These are phyloP conservation scores for Aspergillus steynii DNA, from an alignment of 495 filamentous ascomycete species.

Conservation along the genomic window DNA sequence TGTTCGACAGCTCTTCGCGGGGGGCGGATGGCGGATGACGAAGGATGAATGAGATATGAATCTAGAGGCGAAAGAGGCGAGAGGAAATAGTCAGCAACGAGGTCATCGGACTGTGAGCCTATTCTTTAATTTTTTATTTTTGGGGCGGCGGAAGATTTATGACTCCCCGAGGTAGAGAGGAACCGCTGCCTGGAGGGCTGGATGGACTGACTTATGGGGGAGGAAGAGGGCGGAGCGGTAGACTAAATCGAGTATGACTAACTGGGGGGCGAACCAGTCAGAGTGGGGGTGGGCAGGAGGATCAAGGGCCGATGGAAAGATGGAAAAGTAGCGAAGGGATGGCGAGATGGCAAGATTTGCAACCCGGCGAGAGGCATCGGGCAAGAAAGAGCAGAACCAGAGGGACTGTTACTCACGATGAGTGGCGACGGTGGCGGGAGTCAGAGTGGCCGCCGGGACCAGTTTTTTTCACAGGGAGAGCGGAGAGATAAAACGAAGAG, in stretches of 20 bases:
- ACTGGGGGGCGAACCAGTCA: constrained; percentile 18
- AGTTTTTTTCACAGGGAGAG: constrained; percentile 13
- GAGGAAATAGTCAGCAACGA: constrained; percentile 21
- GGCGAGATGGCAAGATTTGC: neutral
- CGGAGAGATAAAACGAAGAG: constrained; percentile 11
- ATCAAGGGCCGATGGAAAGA: constrained; percentile 4
- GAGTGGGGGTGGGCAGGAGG: neutral
- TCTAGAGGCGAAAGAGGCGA: constrained; percentile 12
- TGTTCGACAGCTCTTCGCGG: neutral
- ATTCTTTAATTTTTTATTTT: neutral
- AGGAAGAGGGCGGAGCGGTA: constrained; percentile 17
- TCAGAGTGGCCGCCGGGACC: constrained; percentile 19
- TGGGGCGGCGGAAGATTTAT: constrained; percentile 10
- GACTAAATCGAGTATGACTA: constrained; percentile 17
- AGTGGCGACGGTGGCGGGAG: constrained; percentile 27
- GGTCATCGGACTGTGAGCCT: constrained; percentile 7
- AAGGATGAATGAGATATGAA: neutral
- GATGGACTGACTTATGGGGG: neutral
- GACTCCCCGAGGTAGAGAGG: constrained; percentile 23
- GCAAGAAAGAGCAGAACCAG: constrained; percentile 12
- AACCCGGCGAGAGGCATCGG: neutral
- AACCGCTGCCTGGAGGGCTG: constrained; percentile 19
- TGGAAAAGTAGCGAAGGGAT: constrained; percentile 14
- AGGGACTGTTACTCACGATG: constrained; percentile 23
- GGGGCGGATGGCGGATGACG: neutral